Base-by-base conservation (phyloP, 306 rosid species). In the Clitoria ternatea region DNA sequence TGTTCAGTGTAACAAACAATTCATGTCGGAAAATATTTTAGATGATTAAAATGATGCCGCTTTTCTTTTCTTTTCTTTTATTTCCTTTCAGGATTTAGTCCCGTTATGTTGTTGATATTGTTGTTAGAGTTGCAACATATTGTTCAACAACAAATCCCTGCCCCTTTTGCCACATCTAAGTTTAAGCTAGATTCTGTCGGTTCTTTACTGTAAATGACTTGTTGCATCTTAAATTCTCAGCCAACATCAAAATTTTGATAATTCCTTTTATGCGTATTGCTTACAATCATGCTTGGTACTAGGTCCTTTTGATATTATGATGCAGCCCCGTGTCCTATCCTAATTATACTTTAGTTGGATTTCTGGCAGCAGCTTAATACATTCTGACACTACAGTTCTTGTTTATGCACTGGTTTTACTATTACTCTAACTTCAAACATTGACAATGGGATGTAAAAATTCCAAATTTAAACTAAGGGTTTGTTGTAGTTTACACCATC, bases 401-500 rank as follows among this genome's bases (percentile, higher is more conserved):
- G 66, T 40, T 78, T 60, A 35, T 49, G 42, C 78, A 29, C 33
- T 63, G 23, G 48, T 61, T 60, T 42, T 39, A 60, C 32, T 39
- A 39, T 50, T 45, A 49, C 63, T 66, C 30, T 5, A 56, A 23
- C 35, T 29, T 56, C 22, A 39, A 26, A 13, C 15, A 39, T 33
- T 60, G 18, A 15, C 27, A 4, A 7, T 2, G 50, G 44, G 64
- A 61, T 73, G 23, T 60, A 44, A 15, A 37, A 15, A 43, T 69
- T 65, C 44, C 67, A 33, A 81, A 53, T 53, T 56, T 52, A n/a
- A 72, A 79, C 52, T 36, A 53, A 7, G 40, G 29, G 61, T 44
- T 70, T 56, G 36, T 64, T 73, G 68, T 67, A 69, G 48, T 68
- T 64, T 66, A 47, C 54, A 67, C 49, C 44, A 24, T 53, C 63